Evolutionary conservation across 2,329 filamentous ascomycete species (phyloP).

Genomic region (Neonectria hederae): DNA sequence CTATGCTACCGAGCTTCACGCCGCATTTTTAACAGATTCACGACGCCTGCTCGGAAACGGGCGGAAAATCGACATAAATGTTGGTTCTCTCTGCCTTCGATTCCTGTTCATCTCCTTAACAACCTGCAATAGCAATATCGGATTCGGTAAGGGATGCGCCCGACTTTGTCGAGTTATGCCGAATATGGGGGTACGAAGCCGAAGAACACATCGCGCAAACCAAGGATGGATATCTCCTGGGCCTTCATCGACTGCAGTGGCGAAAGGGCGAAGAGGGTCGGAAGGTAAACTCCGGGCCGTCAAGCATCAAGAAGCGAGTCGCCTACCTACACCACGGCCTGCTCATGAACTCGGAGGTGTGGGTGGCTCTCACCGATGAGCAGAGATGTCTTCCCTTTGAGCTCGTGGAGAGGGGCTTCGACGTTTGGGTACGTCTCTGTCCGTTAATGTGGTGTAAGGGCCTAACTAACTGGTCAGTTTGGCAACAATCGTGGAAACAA

Average conservation of each 20-base stretch:
- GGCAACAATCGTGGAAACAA: constrained; percentile 99
- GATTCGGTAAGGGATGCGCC: constrained; percentile 83
- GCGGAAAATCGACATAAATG: constrained; percentile 74
- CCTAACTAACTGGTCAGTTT: constrained; percentile 63
- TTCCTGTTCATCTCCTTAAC: constrained; percentile 35
- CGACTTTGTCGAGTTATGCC: constrained; percentile 95
- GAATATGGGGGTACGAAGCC: constrained; percentile 88
- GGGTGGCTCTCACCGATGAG: constrained; percentile 91
- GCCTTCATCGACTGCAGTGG: constrained; percentile 87
- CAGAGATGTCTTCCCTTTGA: constrained; percentile 88
- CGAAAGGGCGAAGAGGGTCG: constrained; percentile 81
- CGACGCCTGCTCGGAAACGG: constrained; percentile 73
- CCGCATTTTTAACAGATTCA: constrained; percentile 81
- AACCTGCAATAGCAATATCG: constrained; percentile 71
- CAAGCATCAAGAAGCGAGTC: constrained; percentile 80
- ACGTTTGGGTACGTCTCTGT: constrained; percentile 79
- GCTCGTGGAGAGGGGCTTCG: constrained; percentile 89
- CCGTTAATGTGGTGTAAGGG: background rate
- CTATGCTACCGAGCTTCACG: constrained; percentile 87
- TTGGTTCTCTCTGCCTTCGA: constrained; percentile 53
- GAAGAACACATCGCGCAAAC: constrained; percentile 98
- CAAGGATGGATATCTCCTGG: constrained; percentile 90
- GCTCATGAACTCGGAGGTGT: constrained; percentile 99
- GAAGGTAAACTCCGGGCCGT: constrained; percentile 77
- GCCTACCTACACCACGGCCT: constrained; percentile 95